Base-by-base conservation (phyloP, 2,329 filamentous ascomycete genomes). In the Penicillium sp. region DNA sequence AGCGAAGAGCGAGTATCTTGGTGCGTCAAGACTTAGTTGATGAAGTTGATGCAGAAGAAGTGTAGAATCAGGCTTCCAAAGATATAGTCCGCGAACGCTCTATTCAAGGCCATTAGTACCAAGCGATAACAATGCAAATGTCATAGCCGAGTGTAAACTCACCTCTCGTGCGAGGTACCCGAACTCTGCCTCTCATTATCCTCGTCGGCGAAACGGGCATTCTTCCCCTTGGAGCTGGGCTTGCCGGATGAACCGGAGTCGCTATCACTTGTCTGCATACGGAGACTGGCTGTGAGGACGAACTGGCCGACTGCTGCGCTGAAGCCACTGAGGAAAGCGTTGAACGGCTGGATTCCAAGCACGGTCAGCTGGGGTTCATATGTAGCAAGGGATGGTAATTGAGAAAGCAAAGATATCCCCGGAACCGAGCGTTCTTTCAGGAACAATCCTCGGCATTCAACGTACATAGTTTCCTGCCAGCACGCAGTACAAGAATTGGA, bases 31-130 rank as follows among this genome's bases (percentile, higher is more conserved):
- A 4, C 68, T 82, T 84, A 99, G 85, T 99, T 99, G 83, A 99
- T 98, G 79, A 99, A 99, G 85, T 99, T 99, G 76, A 98, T 88
- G 80, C 93, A 97, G 84, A 99, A 99, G 82, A 98, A 96, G 82
- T 99, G 95, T 76, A 98, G 81, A 75, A 98, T 91, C 76, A 99
- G 77, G 77, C 93, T 97, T 75, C 94, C 95, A 69, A 97, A 91
- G 61, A 99, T 84, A 75, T 90, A 99, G 80, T 99, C 95, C 73
- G 95, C 93, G 77, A 99, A 99, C 41, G 95, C 94, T 76, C 92
- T 96, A 45, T 68, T 67, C 59, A 25, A 22, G 7, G 52, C 51
- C 14, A 58, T 54, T 54, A 61, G 10, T 35, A 22, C 55, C 41
- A 17, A 48, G 51, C 11, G 45, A 51, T 35, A 59, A 22, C 2